A percentile compares a stretch with the other conserved stretches of the same genome.
phyloP scores from a whole-genome alignment of 768 basidiomycete species.

The Termitomyces sp. region DNA sequence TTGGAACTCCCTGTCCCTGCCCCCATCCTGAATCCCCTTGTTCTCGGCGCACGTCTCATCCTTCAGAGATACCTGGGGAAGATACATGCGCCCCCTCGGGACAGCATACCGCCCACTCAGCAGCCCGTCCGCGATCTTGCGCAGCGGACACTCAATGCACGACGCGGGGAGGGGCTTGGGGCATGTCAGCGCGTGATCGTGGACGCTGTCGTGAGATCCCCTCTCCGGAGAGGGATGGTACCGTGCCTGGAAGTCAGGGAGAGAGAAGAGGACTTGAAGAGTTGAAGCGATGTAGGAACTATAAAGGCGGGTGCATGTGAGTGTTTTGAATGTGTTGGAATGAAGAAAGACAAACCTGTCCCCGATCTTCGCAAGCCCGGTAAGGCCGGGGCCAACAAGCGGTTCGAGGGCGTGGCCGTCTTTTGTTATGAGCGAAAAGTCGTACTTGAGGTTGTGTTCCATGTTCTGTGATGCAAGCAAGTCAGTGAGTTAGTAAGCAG shows the following conservation, averaged over 20 bases:
- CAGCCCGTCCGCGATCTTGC: slow-evolving; percentile 88
- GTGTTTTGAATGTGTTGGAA: background rate
- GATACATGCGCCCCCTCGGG: slow-evolving; percentile 32
- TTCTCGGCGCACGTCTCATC: slow-evolving; percentile 21
- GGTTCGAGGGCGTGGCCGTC: slow-evolving; percentile 86
- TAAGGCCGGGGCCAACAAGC: slow-evolving; percentile 83
- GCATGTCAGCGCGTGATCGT: slow-evolving; percentile 57
- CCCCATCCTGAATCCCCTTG: slow-evolving; percentile 25
- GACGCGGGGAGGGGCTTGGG: slow-evolving; percentile 63
- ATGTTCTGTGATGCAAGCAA: slow-evolving; percentile 60
- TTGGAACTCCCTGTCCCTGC: slow-evolving; percentile 57
- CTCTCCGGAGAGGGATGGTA: slow-evolving; percentile 36
- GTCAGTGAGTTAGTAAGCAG: background rate
- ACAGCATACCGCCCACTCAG: slow-evolving; percentile 87
- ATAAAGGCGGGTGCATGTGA: slow-evolving; percentile 20
- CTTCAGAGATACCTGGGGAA: background rate
- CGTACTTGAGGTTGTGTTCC: slow-evolving; percentile 91
- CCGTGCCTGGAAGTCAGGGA: slow-evolving; percentile 68
- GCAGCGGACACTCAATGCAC: slow-evolving; percentile 92
- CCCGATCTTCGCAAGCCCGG: slow-evolving; percentile 87
- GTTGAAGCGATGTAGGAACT: slow-evolving; percentile 97
- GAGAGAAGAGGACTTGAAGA: slow-evolving; percentile 79
- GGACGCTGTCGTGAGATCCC: background rate
- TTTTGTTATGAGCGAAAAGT: slow-evolving; percentile 85
- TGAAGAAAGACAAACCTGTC: slow-evolving; percentile 48